A percentile compares a stretch with the other conserved stretches of the same genome.
Evolutionary conservation across 495 filamentous ascomycete species (phyloP).

Genomic region (Annulohypoxylon nitens): DNA sequence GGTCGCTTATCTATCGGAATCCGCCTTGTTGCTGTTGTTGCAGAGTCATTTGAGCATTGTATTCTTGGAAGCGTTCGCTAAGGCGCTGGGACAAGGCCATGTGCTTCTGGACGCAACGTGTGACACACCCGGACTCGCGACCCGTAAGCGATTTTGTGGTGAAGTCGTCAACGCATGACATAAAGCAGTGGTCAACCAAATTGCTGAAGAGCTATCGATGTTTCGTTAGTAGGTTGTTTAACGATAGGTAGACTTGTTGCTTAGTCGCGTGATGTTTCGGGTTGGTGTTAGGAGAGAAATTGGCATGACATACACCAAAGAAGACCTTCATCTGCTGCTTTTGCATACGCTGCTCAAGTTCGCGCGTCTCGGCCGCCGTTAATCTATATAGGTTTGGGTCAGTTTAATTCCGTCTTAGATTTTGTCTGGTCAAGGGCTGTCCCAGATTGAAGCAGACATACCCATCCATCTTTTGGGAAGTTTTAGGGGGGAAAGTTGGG

Average conservation of each 20-base stretch:
- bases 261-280: background rate
- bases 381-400: constrained; percentile 60
- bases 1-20: constrained; percentile 34
- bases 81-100: constrained; percentile 88
- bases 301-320: constrained; percentile 78
- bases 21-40: constrained; percentile 63
- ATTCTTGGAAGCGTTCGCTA: constrained; percentile 92
- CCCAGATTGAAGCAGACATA: constrained; percentile 20
- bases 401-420: constrained; percentile 24
- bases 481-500: background rate
- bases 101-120: constrained; percentile 95
- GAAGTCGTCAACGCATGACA: constrained; percentile 97
- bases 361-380: constrained; percentile 84
- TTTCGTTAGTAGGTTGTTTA: constrained; percentile 17
- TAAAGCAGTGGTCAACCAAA: constrained; percentile 95
- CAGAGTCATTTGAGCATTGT: constrained; percentile 85
- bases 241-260: background rate
- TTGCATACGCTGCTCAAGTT: constrained; percentile 92
- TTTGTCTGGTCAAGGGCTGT: background rate
- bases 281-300: background rate
- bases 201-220: constrained; percentile 88
- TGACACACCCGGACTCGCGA: constrained; percentile 89
- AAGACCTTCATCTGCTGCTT: constrained; percentile 98
- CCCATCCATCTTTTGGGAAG: constrained; percentile 43
- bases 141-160: constrained; percentile 91